Percentiles rank a stretch among this genome's conserved stretches.
phyloP scores from a whole-genome alignment of 768 basidiomycete genomes.

The Psilocybe tampanensis region DNA sequence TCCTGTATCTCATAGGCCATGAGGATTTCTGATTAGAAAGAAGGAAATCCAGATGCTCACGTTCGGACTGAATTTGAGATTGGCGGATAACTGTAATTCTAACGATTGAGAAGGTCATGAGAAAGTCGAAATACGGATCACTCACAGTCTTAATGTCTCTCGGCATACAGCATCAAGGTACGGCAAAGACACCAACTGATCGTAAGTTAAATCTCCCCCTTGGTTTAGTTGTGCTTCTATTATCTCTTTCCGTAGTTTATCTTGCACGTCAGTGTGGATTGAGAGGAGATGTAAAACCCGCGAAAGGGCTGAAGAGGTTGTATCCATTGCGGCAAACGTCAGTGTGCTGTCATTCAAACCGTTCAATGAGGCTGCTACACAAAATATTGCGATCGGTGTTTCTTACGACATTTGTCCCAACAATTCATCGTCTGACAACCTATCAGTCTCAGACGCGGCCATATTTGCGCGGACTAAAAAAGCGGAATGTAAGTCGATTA shows the following conservation, averaged over 20 bases:
- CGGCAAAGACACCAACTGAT: slow-evolving; percentile 36
- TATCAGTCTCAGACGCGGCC: slow-evolving; percentile 30
- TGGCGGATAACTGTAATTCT: slow-evolving; percentile 10
- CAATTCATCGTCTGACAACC: slow-evolving; percentile 34
- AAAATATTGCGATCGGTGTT: slow-evolving; percentile 1
- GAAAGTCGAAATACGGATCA: neutral
- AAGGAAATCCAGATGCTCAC: neutral
- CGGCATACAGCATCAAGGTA: slow-evolving; percentile 40
- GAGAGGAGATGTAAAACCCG: slow-evolving; percentile 36
- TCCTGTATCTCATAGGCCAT: neutral
- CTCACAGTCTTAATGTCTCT: slow-evolving; percentile 43
- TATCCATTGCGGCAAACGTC: slow-evolving; percentile 43
- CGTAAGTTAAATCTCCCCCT: slow-evolving; percentile 34
- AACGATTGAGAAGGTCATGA: slow-evolving; percentile 1
- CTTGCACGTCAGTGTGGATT: slow-evolving; percentile 26
- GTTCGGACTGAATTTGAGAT: slow-evolving; percentile 3
- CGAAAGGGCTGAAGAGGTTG: slow-evolving; percentile 40
- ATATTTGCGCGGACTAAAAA: slow-evolving; percentile 37
- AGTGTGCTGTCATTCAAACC: slow-evolving; percentile 9
- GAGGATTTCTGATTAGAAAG: neutral
- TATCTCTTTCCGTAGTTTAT: slow-evolving; percentile 39
- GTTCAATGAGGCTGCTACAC: neutral
- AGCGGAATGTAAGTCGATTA: neutral
- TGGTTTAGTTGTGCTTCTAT: slow-evolving; percentile 18
- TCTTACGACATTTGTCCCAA: slow-evolving; percentile 34